Evolutionary conservation across 345 rosid species (phyloP).

Genomic region (Eucalyptus sp.): DNA sequence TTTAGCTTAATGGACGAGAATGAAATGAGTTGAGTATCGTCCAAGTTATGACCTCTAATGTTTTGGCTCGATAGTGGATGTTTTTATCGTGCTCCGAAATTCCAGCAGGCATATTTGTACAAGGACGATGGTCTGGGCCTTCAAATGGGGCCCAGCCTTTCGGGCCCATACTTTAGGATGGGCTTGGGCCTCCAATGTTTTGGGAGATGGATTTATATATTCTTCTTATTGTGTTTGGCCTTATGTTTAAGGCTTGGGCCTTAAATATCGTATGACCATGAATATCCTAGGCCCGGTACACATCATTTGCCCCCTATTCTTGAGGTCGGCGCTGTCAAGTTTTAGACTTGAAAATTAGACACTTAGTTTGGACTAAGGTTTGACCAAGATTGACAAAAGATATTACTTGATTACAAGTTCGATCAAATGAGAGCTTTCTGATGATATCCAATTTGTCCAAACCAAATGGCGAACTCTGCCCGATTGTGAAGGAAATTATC

Average conservation of each 20-base stretch:
- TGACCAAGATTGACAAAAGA: neutral
- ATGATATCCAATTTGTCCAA: neutral
- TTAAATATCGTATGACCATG: neutral
- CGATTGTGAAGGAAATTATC: neutral
- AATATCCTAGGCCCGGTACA: neutral
- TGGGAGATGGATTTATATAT: neutral
- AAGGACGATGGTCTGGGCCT: neutral
- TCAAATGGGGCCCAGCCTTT: neutral
- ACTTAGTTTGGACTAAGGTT: neutral
- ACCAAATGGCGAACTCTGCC: neutral
- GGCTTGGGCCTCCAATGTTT: neutral
- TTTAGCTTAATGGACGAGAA: neutral
- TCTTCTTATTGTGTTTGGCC: neutral
- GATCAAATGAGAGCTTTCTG: neutral
- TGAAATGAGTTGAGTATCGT: neutral
- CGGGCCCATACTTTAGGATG: neutral
- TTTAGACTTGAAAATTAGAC: neutral
- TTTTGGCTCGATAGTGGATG: neutral
- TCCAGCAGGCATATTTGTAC: neutral
- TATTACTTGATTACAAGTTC: neutral
- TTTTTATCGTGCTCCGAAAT: neutral
- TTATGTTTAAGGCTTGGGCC: neutral
- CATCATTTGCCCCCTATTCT: neutral
- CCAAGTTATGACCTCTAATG: neutral
- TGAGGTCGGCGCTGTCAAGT: neutral